Evolutionary conservation across 1,139 yeast genomes (phyloP), one percentile per base, ranked within the genome.

Genomic region (Casaregolazyma lundiana): DNA sequence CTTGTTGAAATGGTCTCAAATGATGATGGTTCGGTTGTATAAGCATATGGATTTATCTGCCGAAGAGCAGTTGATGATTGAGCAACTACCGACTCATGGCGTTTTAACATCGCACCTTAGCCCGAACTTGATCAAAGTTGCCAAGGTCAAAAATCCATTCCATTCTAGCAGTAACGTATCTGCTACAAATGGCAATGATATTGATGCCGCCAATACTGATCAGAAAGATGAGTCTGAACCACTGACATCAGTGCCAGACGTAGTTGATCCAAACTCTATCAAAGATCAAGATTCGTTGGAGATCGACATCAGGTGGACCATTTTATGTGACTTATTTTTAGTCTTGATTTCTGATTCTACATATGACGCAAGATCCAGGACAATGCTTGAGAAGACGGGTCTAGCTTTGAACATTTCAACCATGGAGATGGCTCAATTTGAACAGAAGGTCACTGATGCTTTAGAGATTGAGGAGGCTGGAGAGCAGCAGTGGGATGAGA

Each of bases 241-340:
- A 17, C 24, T 41, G 16, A 45, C 41, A 9, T 51, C 51, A 2
- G 54, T 56, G 8, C 48, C 60, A 18, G 54, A 53, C 22, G 53
- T 63, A 4, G 54, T 55, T 38, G 37, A 63, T 24, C 71, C 74
- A 2, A 71, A 70, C 11, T 67, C 67, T 8, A 57, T 71, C 3
- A 60, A 64, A 26, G 54, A 65, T 19, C 60, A 69, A 37, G 62
- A 67, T 15, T 66, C 65, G 1, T 56, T 81, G 5, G 80, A 82
- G 26, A 77, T 89, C 48, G 96, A 90, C 60, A 76, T 92, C 35
- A 78, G 92, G 34, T 92, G 98, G 98, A 90, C 96, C 0, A 76
- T 92, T 6, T 70, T 92, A 1, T 94, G 98, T 65, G 98, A 94
- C 63, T 67, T 94, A 46, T 89, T 92, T 60, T 69, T 94, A 38